Percentiles rank a stretch among this genome's conserved stretches.
Conservation (phyloP, 2,329 filamentous ascomycete species). For the Aspergillus fumigatiaffinis region DNA sequence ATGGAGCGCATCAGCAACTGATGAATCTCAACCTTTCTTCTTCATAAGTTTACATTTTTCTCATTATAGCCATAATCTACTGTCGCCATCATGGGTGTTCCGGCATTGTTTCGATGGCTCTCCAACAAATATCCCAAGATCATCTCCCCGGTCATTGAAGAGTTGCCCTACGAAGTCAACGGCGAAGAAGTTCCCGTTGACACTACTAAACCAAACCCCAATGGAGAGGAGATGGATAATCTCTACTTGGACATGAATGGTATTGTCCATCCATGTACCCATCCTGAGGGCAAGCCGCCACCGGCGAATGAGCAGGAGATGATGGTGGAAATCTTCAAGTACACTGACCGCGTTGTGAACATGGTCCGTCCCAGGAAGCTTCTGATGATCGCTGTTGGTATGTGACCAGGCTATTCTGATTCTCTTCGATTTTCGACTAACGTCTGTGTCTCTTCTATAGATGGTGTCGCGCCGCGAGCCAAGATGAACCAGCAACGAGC, state of each 20-base stretch:
- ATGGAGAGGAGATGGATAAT: slow-evolving; percentile 97
- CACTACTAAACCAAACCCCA: slow-evolving; percentile 79
- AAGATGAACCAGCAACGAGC: slow-evolving; percentile 99
- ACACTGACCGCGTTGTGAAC: slow-evolving; percentile 97
- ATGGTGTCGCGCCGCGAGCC: slow-evolving; percentile 93
- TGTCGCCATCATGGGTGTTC: slow-evolving; percentile 71
- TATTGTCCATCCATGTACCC: slow-evolving; percentile 97
- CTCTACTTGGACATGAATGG: slow-evolving; percentile 99
- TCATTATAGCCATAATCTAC: slow-evolving; percentile 7
- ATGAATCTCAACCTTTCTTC: slow-evolving; percentile 5
- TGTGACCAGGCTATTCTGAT: slow-evolving; percentile 9
- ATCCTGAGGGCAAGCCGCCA: slow-evolving; percentile 87
- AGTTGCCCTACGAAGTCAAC: slow-evolving; percentile 76
- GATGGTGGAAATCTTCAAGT: slow-evolving; percentile 98
- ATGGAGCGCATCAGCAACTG: slow-evolving; percentile 13
- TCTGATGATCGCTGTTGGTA: slow-evolving; percentile 93
- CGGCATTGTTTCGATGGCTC: slow-evolving; percentile 92
- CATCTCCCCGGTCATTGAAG: slow-evolving; percentile 84
- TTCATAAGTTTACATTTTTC: slow-evolving; percentile 4
- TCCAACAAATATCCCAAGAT: slow-evolving; percentile 98
- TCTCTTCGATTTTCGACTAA: not conserved
- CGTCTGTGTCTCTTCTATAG: slow-evolving; percentile 41
- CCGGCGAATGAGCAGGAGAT: slow-evolving; percentile 96
- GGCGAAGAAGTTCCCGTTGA: slow-evolving; percentile 82
- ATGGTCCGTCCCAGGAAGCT: slow-evolving; percentile 97